Base-by-base conservation (phyloP, 2,329 filamentous ascomycete genomes). In the Rhexocercosporidium sp. region DNA sequence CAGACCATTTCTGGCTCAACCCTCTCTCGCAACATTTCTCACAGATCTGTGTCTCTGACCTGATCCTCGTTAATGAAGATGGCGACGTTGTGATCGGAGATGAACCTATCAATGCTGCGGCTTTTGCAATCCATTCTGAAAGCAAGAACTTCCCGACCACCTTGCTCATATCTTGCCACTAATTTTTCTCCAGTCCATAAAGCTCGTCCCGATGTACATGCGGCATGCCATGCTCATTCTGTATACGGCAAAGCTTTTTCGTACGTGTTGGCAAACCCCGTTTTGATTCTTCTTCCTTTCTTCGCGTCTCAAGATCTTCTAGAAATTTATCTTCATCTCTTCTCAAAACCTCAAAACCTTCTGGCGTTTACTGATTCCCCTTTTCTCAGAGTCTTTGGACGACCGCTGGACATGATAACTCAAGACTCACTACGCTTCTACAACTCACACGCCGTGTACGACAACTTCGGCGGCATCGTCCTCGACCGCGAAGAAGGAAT, bases 41-140 rank as follows among this genome's bases (percentile, higher is more conserved):
- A 6, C 79, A 87, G 63, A 86, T 91, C 62, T 87, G 85, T 57
- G 82, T 84, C 0, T 88, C 86, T 0, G 88, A 92, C 69, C 81
- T 92, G 14, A 90, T 92, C 62, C 85, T 85, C 18, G 88, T 92
- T 1, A 82, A 89, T 71, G 83, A 88, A 66, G 75, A 82, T 0
- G 89, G 89, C 2, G 78, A 85, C 22, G 83, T 91, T 34, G 84
- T 92, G 25, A 87, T 85, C n/a, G 88, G 88, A 3, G 88, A 88
- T 0, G 80, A 79, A 73, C 75, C 69, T n/a, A 78, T 83, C 69
- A 83, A 83, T 65, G 79, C 81, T 6, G 81, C 82, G 0, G 82
- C 81, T 0, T 84, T 83, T 69, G 79, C 80, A 0, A 83, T 83
- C 46, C 81, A 83, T 68, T 79, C 78, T 3, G 81, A 81, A 41